Percentiles rank a stretch among this genome's conserved stretches.
Evolutionary conservation across 1,284 basidiomycete genomes (phyloP).

Genomic region (Takashimella koratensis): DNA sequence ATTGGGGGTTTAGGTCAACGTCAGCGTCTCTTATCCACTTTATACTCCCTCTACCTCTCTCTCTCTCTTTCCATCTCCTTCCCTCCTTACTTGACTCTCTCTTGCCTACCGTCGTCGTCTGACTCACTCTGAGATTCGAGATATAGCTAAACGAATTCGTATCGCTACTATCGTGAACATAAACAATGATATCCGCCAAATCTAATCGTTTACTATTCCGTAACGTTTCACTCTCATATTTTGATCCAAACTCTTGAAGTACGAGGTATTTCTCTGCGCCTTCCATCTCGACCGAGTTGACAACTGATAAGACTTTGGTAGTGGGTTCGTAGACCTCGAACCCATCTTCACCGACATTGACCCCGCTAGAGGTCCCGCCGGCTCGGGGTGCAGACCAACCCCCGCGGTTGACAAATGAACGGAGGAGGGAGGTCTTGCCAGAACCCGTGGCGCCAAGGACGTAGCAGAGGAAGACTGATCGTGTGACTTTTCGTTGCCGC

Average conservation of each 20-base stretch:
- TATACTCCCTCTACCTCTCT: no score
- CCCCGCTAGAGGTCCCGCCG: not conserved
- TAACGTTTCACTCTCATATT: slow-evolving; percentile 86
- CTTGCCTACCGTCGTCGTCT: no score
- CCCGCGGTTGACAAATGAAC: slow-evolving; percentile 67
- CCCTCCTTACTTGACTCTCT: no score
- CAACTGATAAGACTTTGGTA: slow-evolving; percentile 82
- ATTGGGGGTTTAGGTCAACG: slow-evolving; percentile 8
- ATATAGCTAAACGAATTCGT: slow-evolving; percentile 99
- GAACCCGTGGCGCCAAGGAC: slow-evolving; percentile 93
- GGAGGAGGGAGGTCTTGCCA: slow-evolving; percentile 84
- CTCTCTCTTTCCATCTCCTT: not conserved
- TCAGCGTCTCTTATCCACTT: not conserved
- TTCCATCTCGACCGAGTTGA: slow-evolving; percentile 90
- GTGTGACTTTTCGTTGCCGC: slow-evolving; percentile 76
- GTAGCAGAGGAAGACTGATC: slow-evolving; percentile 88
- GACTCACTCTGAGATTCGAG: slow-evolving; percentile 81
- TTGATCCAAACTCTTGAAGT: slow-evolving; percentile 93
- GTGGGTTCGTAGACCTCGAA: slow-evolving; percentile 70
- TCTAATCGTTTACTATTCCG: slow-evolving; percentile 87
- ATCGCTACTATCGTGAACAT: slow-evolving; percentile 95
- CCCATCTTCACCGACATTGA: slow-evolving; percentile 40
- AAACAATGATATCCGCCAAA: slow-evolving; percentile 87
- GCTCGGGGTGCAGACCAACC: no score
- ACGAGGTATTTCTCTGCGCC: slow-evolving; percentile 95